Conservation (phyloP, 257 asterid genomes). For the Nicotiana benthamiana region DNA sequence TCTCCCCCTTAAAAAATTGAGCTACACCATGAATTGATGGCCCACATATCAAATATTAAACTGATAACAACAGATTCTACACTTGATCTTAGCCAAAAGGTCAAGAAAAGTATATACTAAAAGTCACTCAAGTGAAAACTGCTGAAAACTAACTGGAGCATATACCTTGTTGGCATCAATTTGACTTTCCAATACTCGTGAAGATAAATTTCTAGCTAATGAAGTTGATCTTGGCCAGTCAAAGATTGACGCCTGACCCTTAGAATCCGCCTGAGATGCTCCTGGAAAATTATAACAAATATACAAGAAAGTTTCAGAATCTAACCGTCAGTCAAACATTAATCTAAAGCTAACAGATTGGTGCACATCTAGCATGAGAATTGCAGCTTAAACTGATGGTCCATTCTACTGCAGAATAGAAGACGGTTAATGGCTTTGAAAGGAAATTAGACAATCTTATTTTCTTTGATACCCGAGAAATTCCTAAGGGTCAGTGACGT, state of each 20-base stretch:
- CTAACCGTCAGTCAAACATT: not conserved
- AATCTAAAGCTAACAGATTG: not conserved
- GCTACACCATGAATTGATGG: no score
- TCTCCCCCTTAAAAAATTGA: no score
- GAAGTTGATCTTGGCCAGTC: conserved; percentile 97
- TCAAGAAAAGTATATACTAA: conserved; percentile 45
- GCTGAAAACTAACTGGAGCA: conserved; percentile 2
- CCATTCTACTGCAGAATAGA: not conserved
- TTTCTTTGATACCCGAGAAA: not conserved
- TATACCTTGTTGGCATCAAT: conserved; percentile 95
- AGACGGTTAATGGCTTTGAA: not conserved
- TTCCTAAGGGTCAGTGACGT: not conserved
- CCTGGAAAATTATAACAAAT: conserved; percentile 37
- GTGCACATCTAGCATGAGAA: not conserved
- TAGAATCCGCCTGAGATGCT: conserved; percentile 90
- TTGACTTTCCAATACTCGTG: conserved; percentile 96
- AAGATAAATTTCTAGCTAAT: conserved; percentile 90
- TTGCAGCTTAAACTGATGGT: not conserved
- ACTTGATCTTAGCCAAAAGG: conserved; percentile 73
- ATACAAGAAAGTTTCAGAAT: not conserved
- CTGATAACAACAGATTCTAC: conserved; percentile 83
- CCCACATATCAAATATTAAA: conserved; percentile 64
- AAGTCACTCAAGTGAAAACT: not conserved
- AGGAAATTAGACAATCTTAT: not conserved
- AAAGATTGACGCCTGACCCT: conserved; percentile 93